Percentiles rank a stretch among this genome's conserved stretches.
These are phyloP conservation scores for Termitomyces sp. DNA, from an alignment of 768 basidiomycete genomes.

Conservation along the genomic window DNA sequence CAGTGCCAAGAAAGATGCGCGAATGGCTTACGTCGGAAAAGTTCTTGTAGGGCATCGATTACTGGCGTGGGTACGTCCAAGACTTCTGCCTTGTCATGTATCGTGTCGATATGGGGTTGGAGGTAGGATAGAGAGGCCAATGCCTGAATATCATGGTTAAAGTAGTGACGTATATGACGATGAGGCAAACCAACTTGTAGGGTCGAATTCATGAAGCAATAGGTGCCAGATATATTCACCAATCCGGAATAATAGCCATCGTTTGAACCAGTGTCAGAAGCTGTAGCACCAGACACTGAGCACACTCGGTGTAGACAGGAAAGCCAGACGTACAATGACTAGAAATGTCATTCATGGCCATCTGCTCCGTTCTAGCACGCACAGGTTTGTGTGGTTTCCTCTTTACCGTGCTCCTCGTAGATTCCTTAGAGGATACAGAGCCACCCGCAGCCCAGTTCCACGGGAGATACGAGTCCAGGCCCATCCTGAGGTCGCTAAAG, in stretches of 20 bases:
- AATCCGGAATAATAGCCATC: slow-evolving; percentile 78
- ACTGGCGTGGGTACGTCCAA: slow-evolving; percentile 84
- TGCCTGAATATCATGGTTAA: slow-evolving; percentile 43
- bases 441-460: slow-evolving; percentile 54
- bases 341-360: slow-evolving; percentile 35
- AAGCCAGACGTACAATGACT: slow-evolving; percentile 17
- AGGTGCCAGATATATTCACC: slow-evolving; percentile 92
- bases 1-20: not conserved
- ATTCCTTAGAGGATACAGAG: slow-evolving; percentile 8
- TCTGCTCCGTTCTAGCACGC: slow-evolving; percentile 53
- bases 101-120: slow-evolving; percentile 69
- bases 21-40: slow-evolving; percentile 53
- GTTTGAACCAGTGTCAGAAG: slow-evolving; percentile 15
- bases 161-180: slow-evolving; percentile 12
- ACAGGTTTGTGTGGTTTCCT: slow-evolving; percentile 45
- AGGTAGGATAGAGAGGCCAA: slow-evolving; percentile 83
- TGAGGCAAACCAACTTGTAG: slow-evolving; percentile 53
- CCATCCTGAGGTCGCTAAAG: slow-evolving; percentile 35
- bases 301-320: not conserved
- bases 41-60: slow-evolving; percentile 70
- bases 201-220: slow-evolving; percentile 97
- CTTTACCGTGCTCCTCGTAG: slow-evolving; percentile 23
- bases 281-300: not conserved
- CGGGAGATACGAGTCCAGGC: slow-evolving; percentile 52
- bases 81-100: slow-evolving; percentile 71